Evolutionary conservation across 306 rosid species (phyloP).

Genomic region (Spatholobus suberectus): DNA sequence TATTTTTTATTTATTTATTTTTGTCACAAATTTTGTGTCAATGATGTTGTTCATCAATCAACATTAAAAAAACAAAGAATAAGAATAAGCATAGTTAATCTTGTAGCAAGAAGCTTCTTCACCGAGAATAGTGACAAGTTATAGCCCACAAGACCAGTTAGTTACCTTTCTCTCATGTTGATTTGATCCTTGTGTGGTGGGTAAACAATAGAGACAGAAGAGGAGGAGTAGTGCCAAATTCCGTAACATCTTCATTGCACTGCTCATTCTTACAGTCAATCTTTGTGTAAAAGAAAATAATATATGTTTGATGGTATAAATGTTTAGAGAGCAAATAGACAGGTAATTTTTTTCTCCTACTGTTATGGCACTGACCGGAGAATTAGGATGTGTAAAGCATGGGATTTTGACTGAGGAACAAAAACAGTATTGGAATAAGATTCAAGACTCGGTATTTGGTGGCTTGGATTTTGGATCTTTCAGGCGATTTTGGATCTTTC

Average conservation of each 20-base stretch:
- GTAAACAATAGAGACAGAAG: slow-evolving; percentile 32
- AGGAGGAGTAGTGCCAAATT: slow-evolving; percentile 24
- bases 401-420: slow-evolving; percentile 37
- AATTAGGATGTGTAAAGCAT: slow-evolving; percentile 2
- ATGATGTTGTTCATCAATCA: neutral
- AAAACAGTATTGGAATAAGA: neutral
- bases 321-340: neutral
- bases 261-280: neutral
- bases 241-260: slow-evolving; percentile 30
- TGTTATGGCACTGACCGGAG: neutral
- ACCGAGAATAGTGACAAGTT: neutral
- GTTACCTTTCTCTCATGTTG: slow-evolving; percentile 58
- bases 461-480: slow-evolving; percentile 65
- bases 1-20: neutral
- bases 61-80: neutral
- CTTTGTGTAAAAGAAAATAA: neutral
- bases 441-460: slow-evolving; percentile 43
- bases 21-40: neutral
- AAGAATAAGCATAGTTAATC: neutral
- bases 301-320: neutral
- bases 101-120: no score
- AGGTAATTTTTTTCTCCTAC: neutral
- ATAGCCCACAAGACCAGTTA: no score
- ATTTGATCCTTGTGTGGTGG: slow-evolving; percentile 44
- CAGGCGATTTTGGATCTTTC: no score